phyloP scores from a whole-genome alignment of 148 eudicot species.

The Pouteria glomerata region DNA sequence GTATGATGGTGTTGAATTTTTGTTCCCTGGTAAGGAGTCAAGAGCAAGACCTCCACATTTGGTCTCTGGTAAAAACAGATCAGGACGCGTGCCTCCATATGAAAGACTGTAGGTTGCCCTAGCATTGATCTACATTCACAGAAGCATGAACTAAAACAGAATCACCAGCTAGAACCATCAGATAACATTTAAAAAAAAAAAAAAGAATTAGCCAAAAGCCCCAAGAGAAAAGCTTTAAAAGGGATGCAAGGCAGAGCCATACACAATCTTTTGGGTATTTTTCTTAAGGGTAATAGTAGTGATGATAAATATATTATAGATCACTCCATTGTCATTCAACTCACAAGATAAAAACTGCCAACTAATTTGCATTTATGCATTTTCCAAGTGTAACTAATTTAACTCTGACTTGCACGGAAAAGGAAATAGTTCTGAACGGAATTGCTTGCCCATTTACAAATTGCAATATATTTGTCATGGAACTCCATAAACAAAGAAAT shows the following conservation, averaged over 20 bases:
- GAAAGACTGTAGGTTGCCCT: slow-evolving; percentile 85
- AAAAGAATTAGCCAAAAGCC: not conserved
- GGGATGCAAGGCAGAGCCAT: not conserved
- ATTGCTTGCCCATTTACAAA: not conserved
- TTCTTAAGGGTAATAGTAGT: not conserved
- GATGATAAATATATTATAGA: not conserved
- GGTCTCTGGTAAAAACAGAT: slow-evolving; percentile 50
- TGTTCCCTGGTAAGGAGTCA: slow-evolving; percentile 19
- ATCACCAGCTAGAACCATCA: slow-evolving; percentile 3
- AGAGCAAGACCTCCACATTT: slow-evolving; percentile 27
- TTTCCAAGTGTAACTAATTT: not conserved
- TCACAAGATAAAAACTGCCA: not conserved
- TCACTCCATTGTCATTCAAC: not conserved
- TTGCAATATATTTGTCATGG: not conserved
- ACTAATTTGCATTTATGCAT: not conserved
- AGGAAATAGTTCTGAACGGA: not conserved
- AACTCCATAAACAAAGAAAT: not conserved
- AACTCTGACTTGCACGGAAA: not conserved
- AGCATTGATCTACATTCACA: slow-evolving; percentile 60
- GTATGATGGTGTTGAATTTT: slow-evolving; percentile 16
- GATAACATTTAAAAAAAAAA: not conserved
- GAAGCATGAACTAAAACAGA: not conserved
- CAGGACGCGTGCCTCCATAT: slow-evolving; percentile 73
- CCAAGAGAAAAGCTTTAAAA: not conserved
- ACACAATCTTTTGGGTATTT: not conserved